Conservation (phyloP, 2,329 filamentous ascomycete species). For the Penicillium sp. region DNA sequence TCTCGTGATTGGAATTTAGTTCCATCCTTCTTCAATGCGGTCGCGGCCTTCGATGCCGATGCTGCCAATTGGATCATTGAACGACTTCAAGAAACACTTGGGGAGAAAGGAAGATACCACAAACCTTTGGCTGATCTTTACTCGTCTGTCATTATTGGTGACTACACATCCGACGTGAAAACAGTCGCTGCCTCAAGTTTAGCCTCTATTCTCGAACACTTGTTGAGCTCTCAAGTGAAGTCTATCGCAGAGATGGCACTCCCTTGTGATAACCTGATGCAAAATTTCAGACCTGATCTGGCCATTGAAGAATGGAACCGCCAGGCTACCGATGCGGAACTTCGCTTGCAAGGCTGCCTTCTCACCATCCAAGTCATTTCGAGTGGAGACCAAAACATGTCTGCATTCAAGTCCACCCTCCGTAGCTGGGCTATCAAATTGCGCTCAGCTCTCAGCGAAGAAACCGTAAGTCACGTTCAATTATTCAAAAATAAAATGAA, state of each 20-base stretch:
- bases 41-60: slow-evolving; percentile 35
- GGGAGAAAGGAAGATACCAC: slow-evolving; percentile 21
- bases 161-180: slow-evolving; percentile 29
- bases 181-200: slow-evolving; percentile 33
- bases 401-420: slow-evolving; percentile 25
- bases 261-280: slow-evolving; percentile 29
- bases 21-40: slow-evolving; percentile 21
- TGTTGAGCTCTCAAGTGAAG: slow-evolving; percentile 22
- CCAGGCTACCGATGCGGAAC: slow-evolving; percentile 37
- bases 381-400: slow-evolving; percentile 7
- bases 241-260: slow-evolving; percentile 23
- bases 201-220: slow-evolving; percentile 31
- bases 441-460: slow-evolving; percentile 41
- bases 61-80: slow-evolving; percentile 37
- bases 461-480: slow-evolving; percentile 35
- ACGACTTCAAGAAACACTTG: slow-evolving; percentile 28
- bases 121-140: slow-evolving; percentile 31
- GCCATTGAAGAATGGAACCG: slow-evolving; percentile 34
- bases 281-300: slow-evolving; percentile 25
- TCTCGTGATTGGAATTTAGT: slow-evolving; percentile 19
- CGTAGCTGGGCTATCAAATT: slow-evolving; percentile 35
- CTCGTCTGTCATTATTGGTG: slow-evolving; percentile 28
- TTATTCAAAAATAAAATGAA: background rate
- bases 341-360: slow-evolving; percentile 41
- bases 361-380: slow-evolving; percentile 27